phyloP scores from a whole-genome alignment of 345 rosid species.

The Eucalyptus marginata region DNA sequence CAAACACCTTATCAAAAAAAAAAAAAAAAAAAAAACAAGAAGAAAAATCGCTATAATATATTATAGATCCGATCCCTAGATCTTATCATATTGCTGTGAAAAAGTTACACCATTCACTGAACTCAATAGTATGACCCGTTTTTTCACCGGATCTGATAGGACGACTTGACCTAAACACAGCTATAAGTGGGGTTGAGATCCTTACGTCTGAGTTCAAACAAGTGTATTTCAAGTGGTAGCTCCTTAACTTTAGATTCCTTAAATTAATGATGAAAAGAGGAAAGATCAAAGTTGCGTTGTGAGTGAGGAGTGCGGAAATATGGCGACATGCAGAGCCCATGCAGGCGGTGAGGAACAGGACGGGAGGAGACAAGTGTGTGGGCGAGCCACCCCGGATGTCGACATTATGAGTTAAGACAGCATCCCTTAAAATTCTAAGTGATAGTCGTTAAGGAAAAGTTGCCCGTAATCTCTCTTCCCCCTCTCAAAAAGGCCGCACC shows the following conservation, averaged over 20 bases:
- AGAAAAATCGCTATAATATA: background rate
- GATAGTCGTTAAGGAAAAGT: background rate
- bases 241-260: background rate
- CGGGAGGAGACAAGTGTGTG: background rate
- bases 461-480: background rate
- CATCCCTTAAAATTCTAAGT: too few relatives aligned
- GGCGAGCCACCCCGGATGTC: background rate
- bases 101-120: rapidly evolving
- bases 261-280: background rate
- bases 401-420: background rate
- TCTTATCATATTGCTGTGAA: rapidly evolving
- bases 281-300: background rate
- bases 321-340: background rate
- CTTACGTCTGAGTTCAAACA: background rate
- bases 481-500: background rate
- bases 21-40: too few relatives aligned
- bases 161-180: rapidly evolving
- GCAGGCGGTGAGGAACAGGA: background rate
- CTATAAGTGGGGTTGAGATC: background rate
- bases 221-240: background rate
- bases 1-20: background rate
- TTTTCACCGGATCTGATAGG: background rate
- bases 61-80: rapidly evolving
- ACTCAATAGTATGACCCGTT: rapidly evolving
- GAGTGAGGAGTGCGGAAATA: background rate